Base-by-base conservation (phyloP, 2,329 filamentous ascomycete species). In the Xylariomycetidae sp. region DNA sequence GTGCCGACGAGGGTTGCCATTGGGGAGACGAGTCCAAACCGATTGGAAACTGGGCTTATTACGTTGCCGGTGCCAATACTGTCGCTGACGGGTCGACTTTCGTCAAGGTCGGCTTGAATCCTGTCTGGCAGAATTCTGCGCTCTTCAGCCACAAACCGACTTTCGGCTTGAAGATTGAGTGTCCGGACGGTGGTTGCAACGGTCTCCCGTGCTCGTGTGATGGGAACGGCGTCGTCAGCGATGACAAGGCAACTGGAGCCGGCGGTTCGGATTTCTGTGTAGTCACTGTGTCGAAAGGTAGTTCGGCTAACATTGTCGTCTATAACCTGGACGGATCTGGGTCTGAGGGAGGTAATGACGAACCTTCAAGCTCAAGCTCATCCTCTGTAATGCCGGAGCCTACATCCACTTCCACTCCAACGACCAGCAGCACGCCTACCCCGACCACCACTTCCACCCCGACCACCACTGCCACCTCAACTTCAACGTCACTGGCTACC, bases 21-120 rank as follows among this genome's bases (percentile, higher is more conserved):
- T 89, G 85, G 85, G 83, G 85, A 37, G 73, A 73, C 27, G 67
- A 67, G 7, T 63, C 65, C 25, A 67, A 79, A 42, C 70, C 82
- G 2, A 59, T 78, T 46, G 85, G 85, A 31, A 89, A 89, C 64
- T 89, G 85, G 85, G 69, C 74, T 31, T 79, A 83, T 3, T 90
- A 80, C 51, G 84, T 88, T 43, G 80, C 81, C 11, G 85, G 85
- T 38, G 80, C 82, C 36, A 89, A 89, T 60, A 80, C 78, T 12
- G 78, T 80, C 45, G 48, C 52, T 29, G 67, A 60, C 32, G 85
- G 85, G 31, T 61, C 74, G 40, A 88, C 84, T 2, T 89, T 74
- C 53, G 71, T 87, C 48, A 88, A 87, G 64, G 67, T 89, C 33
- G 84, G 79, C 34, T 84, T 80, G 72, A 89, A 89, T 59, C 85